Evolutionary conservation across 768 basidiomycete species (phyloP), one percentile per base, ranked within the genome.

Genomic region (Cystobasidiopsis lactophilus): DNA sequence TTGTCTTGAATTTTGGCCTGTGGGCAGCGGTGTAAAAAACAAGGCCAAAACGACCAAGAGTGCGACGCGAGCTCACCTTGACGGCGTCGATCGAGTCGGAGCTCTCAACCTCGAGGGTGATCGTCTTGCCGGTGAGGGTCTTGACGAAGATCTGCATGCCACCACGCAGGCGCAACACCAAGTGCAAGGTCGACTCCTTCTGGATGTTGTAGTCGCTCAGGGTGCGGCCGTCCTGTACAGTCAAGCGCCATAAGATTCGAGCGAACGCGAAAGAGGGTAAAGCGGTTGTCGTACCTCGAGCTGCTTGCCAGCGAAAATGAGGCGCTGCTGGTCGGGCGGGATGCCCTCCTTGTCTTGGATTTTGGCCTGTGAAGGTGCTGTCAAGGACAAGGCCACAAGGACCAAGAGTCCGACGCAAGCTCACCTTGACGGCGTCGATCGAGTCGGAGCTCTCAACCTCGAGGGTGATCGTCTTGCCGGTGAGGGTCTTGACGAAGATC

Each of bases 221-320:
- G 14, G 45, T 47, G 4, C 45, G 14, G 10, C 45, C 45, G 26
- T 47, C 45, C n/a, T 35, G n/a, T n/a, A n/a, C n/a, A n/a, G n/a
- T n/a, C n/a, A n/a, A n/a, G n/a, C n/a, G n/a, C n/a, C n/a, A n/a
- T n/a, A n/a, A n/a, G n/a, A n/a, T n/a, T n/a, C n/a, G n/a, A n/a
- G n/a, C n/a, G n/a, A n/a, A n/a, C n/a, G n/a, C n/a, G n/a, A n/a
- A n/a, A n/a, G n/a, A n/a, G n/a, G n/a, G n/a, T n/a, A n/a, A n/a
- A n/a, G 80, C 57, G 88, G 79, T 56, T 83, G 95, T 68, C 88
- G 82, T 58, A 93, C 93, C 73, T 89, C 85, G 41, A 70, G 63
- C 70, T 95, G 91, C 73, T 98, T 95, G 62, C 91, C 91, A 51
- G 91, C 91, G 68, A 96, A 98, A 74, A 96, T 95, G 71, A 96